phyloP scores from a whole-genome alignment of 2,329 filamentous ascomycete genomes.

The Ascochyta pisi region DNA sequence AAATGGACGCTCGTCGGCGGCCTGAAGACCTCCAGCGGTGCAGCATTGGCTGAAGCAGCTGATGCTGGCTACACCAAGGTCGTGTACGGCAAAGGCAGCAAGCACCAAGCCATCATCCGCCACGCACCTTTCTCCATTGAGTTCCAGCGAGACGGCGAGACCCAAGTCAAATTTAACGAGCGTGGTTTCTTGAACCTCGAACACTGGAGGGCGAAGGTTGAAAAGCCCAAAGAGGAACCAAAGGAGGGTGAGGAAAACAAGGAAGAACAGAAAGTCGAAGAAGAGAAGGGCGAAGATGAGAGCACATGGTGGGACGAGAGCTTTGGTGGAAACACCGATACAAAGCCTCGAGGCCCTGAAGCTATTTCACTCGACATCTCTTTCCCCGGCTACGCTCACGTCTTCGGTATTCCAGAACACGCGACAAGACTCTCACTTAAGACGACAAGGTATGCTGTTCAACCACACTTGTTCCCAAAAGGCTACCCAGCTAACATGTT shows the following conservation, averaged over 20 bases:
- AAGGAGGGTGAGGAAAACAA: conserved; percentile 55
- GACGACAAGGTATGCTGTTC: conserved; percentile 71
- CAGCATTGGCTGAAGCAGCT: conserved; percentile 70
- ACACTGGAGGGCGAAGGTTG: conserved; percentile 90
- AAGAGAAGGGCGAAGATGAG: conserved; percentile 69
- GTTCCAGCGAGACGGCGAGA: conserved; percentile 81
- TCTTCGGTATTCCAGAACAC: conserved; percentile 94
- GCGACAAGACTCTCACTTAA: conserved; percentile 86
- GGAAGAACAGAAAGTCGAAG: conserved; percentile 53
- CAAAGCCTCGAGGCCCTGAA: conserved; percentile 93
- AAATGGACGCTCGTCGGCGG: conserved; percentile 88
- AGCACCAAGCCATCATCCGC: conserved; percentile 82
- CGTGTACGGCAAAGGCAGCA: conserved; percentile 76
- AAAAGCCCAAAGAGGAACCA: conserved; percentile 62
- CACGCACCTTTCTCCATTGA: conserved; percentile 85
- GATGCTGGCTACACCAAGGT: conserved; percentile 73
- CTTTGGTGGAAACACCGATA: conserved; percentile 94
- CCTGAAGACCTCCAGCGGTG: conserved; percentile 72
- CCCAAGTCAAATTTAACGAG: conserved; percentile 88
- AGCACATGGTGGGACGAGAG: conserved; percentile 98
- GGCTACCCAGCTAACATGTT: conserved; percentile 5
- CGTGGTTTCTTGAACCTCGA: conserved; percentile 91
- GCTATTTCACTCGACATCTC: conserved; percentile 89
- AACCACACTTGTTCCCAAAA: too few relatives aligned
- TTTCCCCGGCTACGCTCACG: conserved; percentile 89